Evolutionary conservation across 441 rosid genomes (phyloP).

Genomic region (Populus hybrid): DNA sequence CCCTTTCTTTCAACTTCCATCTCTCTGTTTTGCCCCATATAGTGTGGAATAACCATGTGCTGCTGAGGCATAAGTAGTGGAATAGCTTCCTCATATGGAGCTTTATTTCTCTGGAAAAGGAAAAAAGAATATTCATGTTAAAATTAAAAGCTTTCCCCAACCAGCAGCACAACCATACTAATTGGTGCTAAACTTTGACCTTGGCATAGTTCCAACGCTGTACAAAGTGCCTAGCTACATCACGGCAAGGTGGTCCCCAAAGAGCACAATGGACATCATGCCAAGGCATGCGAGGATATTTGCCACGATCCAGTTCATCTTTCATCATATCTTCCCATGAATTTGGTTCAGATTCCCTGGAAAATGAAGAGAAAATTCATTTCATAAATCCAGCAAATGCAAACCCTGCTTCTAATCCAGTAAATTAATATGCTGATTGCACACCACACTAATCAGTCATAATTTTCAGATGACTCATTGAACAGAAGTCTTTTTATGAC

Average conservation of each 20-base stretch:
- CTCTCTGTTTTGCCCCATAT: slow-evolving; percentile 66
- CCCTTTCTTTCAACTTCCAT: slow-evolving; percentile 43
- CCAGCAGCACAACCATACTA: slow-evolving; percentile 7
- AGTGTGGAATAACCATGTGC: slow-evolving; percentile 98
- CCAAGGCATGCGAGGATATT: slow-evolving; percentile 99
- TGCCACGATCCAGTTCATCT: slow-evolving; percentile 91
- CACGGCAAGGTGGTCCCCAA: slow-evolving; percentile 99
- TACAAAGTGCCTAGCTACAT: slow-evolving; percentile 94
- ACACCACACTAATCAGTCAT: neutral
- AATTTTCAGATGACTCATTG: neutral
- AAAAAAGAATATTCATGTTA: slow-evolving; percentile 10
- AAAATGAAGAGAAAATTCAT: slow-evolving; percentile 10
- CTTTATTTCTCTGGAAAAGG: slow-evolving; percentile 78
- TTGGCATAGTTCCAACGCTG: slow-evolving; percentile 99
- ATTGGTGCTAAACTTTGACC: slow-evolving; percentile 40
- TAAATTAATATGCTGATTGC: neutral
- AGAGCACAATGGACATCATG: slow-evolving; percentile 99
- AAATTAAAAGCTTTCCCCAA: slow-evolving; percentile 3
- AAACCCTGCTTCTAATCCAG: slow-evolving; percentile 15
- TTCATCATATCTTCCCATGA: slow-evolving; percentile 98
- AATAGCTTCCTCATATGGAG: slow-evolving; percentile 90
- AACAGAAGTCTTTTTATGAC: neutral
- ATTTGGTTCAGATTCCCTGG: slow-evolving; percentile 98
- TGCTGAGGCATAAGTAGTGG: slow-evolving; percentile 99
- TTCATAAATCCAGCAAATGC: neutral